These are phyloP conservation scores for Liriodendron chinense DNA, from an alignment of 164 flowering plant species.

Conservation along the genomic window DNA sequence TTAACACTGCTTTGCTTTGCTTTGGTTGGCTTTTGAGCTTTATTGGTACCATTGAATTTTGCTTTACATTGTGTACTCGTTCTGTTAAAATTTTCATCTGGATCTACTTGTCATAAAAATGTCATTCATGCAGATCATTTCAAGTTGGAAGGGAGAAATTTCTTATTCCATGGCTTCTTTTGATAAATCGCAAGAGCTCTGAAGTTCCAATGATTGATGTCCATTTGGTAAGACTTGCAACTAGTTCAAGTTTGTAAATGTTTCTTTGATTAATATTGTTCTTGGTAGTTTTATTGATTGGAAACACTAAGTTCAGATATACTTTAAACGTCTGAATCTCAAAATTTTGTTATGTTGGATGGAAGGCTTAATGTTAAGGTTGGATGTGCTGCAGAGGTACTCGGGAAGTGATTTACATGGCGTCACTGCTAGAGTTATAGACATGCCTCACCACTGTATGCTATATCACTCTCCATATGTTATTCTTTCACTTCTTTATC, in stretches of 20 bases:
- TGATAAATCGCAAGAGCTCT: slow-evolving; percentile 76
- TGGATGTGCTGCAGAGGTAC: slow-evolving; percentile 58
- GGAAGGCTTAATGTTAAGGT: slow-evolving; percentile 11
- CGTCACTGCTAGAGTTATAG: slow-evolving; percentile 83
- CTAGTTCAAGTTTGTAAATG: background rate
- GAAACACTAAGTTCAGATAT: background rate
- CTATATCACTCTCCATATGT: slow-evolving; percentile 10
- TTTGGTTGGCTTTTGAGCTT: background rate
- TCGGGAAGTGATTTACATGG: slow-evolving; percentile 92
- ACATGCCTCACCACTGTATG: slow-evolving; percentile 97
- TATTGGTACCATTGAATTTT: background rate
- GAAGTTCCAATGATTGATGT: slow-evolving; percentile 96
- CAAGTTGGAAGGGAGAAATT: slow-evolving; percentile 95
- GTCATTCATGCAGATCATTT: slow-evolving; percentile 65
- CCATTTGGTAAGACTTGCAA: slow-evolving; percentile 53
- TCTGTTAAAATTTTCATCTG: background rate
- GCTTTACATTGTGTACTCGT: background rate
- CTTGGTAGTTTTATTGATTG: background rate
- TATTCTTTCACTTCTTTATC: background rate
- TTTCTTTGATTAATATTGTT: background rate
- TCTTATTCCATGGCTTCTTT: slow-evolving; percentile 82
- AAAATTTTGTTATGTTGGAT: slow-evolving; percentile 3
- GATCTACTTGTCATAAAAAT: background rate
- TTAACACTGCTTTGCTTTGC: background rate
- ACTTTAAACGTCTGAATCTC: background rate